phyloP scores from a whole-genome alignment of 768 basidiomycete genomes.

The Mycena haematopus region DNA sequence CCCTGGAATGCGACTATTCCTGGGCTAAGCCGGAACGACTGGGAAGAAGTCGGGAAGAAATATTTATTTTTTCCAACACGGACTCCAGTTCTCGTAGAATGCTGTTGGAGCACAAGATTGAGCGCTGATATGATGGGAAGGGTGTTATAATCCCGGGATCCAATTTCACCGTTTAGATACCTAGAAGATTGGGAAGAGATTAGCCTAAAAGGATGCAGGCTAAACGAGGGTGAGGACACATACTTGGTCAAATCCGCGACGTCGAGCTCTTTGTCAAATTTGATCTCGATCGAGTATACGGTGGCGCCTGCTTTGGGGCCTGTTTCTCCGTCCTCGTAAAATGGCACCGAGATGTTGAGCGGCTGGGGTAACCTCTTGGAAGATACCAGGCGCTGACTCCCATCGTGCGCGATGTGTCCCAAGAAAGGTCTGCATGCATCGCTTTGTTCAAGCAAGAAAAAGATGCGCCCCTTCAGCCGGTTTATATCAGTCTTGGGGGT shows the following conservation, averaged over 20 bases:
- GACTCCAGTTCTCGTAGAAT: constrained; percentile 43
- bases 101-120: constrained; percentile 52
- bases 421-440: constrained; percentile 43
- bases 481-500: constrained; percentile 52
- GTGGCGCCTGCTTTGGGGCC: constrained; percentile 44
- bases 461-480: constrained; percentile 55
- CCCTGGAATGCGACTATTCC: constrained; percentile 41
- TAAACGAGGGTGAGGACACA: constrained; percentile 17
- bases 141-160: constrained; percentile 42
- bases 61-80: constrained; percentile 50
- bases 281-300: constrained; percentile 50
- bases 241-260: constrained; percentile 42
- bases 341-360: constrained; percentile 46
- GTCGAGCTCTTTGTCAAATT: constrained; percentile 48
- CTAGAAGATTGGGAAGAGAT: constrained; percentile 37
- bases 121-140: constrained; percentile 51
- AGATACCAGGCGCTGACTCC: constrained; percentile 53
- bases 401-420: constrained; percentile 59
- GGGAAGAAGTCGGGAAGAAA: constrained; percentile 45
- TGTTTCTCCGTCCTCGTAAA: constrained; percentile 48
- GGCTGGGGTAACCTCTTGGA: constrained; percentile 53
- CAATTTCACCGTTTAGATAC: constrained; percentile 46
- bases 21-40: constrained; percentile 23
- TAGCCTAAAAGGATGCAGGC: neutral
- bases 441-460: constrained; percentile 57